A percentile compares a stretch with the other conserved stretches of the same genome.
Evolutionary conservation across 1,139 yeast genomes (phyloP).

Genomic region (Hemisphaericaspora xylofermentans): DNA sequence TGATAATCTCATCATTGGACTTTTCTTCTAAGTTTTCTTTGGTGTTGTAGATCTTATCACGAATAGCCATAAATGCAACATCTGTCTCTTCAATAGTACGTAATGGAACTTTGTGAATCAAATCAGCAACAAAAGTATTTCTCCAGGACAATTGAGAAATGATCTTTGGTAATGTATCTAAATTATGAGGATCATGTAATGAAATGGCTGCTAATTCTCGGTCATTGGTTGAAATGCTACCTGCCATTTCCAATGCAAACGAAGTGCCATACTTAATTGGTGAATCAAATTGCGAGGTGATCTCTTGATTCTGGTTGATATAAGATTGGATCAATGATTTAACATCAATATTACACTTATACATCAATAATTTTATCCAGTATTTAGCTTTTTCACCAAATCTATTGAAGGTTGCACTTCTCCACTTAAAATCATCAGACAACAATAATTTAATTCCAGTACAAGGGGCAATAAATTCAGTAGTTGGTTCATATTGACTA

Average conservation of each 20-base stretch:
- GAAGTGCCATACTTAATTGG: slow-evolving; percentile 76
- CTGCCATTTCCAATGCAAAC: slow-evolving; percentile 88
- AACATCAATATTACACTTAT: slow-evolving; percentile 66
- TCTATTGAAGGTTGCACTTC: slow-evolving; percentile 63
- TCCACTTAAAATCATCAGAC: slow-evolving; percentile 79
- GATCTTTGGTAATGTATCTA: slow-evolving; percentile 69
- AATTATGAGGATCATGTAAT: slow-evolving; percentile 27
- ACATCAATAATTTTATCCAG: slow-evolving; percentile 63
- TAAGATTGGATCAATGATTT: slow-evolving; percentile 75
- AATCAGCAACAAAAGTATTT: slow-evolving; percentile 46
- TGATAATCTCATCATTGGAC: slow-evolving; percentile 31
- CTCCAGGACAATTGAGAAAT: slow-evolving; percentile 81
- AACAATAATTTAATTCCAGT: slow-evolving; percentile 61
- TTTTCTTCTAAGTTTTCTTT: slow-evolving; percentile 16
- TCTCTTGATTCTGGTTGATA: slow-evolving; percentile 48
- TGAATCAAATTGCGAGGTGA: slow-evolving; percentile 21
- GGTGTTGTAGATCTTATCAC: slow-evolving; percentile 15
- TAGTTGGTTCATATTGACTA: slow-evolving; percentile 77
- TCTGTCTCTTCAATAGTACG: slow-evolving; percentile 32
- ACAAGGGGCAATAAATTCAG: slow-evolving; percentile 59
- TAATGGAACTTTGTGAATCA: slow-evolving; percentile 36
- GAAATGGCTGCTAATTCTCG: slow-evolving; percentile 48
- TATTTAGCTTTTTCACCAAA: slow-evolving; percentile 58
- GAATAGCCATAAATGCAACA: slow-evolving; percentile 23
- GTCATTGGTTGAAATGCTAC: slow-evolving; percentile 63